phyloP scores from a whole-genome alignment of 768 basidiomycete genomes.

The Albatrellus ellisii region DNA sequence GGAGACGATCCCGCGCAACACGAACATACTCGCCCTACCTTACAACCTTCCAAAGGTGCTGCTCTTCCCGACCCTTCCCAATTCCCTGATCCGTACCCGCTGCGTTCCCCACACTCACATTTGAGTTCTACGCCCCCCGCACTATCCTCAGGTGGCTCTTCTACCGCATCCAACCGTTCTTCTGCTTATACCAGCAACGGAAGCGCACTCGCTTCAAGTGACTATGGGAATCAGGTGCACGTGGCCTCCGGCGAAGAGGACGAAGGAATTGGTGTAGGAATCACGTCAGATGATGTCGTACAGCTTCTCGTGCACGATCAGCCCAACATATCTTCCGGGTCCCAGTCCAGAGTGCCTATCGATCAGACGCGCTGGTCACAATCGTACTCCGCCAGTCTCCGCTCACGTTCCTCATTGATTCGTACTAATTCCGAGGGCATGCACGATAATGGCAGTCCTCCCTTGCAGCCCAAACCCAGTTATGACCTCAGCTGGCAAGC shows the following conservation, averaged over 20 bases:
- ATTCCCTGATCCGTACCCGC: constrained; percentile 64
- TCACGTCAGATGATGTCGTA: constrained; percentile 53
- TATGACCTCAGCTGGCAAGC: constrained; percentile 68
- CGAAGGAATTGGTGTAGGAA: constrained; percentile 39
- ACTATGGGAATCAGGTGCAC: constrained; percentile 46
- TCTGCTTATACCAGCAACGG: constrained; percentile 69
- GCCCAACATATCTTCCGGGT: constrained; percentile 28
- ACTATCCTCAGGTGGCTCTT: constrained; percentile 60
- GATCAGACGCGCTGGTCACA: constrained; percentile 70
- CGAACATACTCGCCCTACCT: constrained; percentile 21
- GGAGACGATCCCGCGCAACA: constrained; percentile 25
- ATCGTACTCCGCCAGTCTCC: constrained; percentile 44
- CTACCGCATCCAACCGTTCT: constrained; percentile 59
- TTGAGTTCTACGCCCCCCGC: constrained; percentile 36
- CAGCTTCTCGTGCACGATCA: constrained; percentile 46
- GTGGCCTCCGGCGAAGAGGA: constrained; percentile 51
- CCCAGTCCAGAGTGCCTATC: constrained; percentile 35
- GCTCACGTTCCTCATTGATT: constrained; percentile 61
- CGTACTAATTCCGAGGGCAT: constrained; percentile 35
- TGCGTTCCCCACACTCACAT: constrained; percentile 35
- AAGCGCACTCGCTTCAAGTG: constrained; percentile 43
- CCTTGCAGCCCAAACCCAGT: constrained; percentile 51
- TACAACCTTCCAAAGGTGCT: constrained; percentile 33
- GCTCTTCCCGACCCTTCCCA: constrained; percentile 49
- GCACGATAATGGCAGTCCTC: constrained; percentile 22